These are phyloP conservation scores for Barnettozyma hawaiiensis DNA, from an alignment of 1,139 yeast species.

Conservation along the genomic window DNA sequence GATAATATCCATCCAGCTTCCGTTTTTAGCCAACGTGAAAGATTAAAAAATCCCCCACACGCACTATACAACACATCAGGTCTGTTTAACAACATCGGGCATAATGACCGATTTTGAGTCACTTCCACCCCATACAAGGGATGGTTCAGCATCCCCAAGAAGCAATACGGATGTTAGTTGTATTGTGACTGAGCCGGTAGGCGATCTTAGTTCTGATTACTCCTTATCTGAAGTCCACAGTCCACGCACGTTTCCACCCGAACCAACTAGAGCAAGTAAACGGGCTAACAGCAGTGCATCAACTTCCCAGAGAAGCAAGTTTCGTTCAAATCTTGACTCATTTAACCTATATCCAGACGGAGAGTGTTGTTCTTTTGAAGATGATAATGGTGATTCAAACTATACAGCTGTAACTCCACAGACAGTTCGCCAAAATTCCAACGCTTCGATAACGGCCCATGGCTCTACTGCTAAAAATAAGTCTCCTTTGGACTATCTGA, in stretches of 20 bases:
- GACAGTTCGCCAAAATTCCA: slow-evolving; percentile 17
- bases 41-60: background rate
- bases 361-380: background rate
- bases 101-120: slow-evolving; percentile 8
- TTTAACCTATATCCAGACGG: slow-evolving; percentile 9
- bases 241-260: slow-evolving; percentile 9
- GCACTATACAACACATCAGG: background rate
- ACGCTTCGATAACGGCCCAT: slow-evolving; percentile 15
- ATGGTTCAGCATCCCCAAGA: background rate
- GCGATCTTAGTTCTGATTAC: background rate
- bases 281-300: slow-evolving; percentile 21
- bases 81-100: too few relatives aligned
- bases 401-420: slow-evolving; percentile 5
- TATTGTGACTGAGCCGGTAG: slow-evolving; percentile 1
- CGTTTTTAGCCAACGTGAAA: background rate
- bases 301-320: slow-evolving; percentile 22
- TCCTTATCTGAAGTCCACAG: slow-evolving; percentile 1
- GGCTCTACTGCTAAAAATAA: slow-evolving; percentile 6
- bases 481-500: slow-evolving; percentile 21
- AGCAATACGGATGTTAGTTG: background rate
- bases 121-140: background rate
- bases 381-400: slow-evolving; percentile 3
- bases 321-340: slow-evolving; percentile 21
- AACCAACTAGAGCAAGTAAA: slow-evolving; percentile 13
- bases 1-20: too few relatives aligned